A percentile compares a stretch with the other conserved stretches of the same genome.
Conservation (phyloP, 495 filamentous ascomycete genomes). For the Staphylotrichum longicolle region DNA sequence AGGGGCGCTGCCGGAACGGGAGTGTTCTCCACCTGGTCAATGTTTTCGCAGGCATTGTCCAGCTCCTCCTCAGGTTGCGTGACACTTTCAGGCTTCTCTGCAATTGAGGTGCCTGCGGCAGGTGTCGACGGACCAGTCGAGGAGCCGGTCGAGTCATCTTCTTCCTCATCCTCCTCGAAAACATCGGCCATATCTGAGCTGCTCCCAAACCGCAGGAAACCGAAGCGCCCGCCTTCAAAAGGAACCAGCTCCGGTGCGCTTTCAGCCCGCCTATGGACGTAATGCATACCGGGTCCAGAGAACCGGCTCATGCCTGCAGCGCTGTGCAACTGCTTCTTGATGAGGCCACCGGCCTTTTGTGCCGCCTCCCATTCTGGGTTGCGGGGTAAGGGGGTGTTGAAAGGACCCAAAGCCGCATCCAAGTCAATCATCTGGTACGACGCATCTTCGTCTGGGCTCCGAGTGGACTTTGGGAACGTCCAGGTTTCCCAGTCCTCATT, state of each 20-base stretch:
- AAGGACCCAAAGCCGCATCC: slow-evolving; percentile 91
- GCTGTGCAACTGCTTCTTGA: slow-evolving; percentile 83
- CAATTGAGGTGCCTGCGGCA: slow-evolving; percentile 22
- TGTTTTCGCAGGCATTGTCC: neutral
- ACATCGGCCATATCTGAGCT: slow-evolving; percentile 80
- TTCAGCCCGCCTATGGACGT: slow-evolving; percentile 85
- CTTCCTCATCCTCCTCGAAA: slow-evolving; percentile 92
- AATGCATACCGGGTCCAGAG: slow-evolving; percentile 78
- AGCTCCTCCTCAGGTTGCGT: slow-evolving; percentile 2
- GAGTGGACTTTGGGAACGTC: slow-evolving; percentile 20
- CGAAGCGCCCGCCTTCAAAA: slow-evolving; percentile 66
- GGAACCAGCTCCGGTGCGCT: slow-evolving; percentile 87
- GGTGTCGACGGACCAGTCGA: slow-evolving; percentile 33
- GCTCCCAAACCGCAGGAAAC: slow-evolving; percentile 57
- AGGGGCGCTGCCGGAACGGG: neutral
- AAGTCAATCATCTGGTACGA: slow-evolving; percentile 85
- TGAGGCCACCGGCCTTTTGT: slow-evolving; percentile 56
- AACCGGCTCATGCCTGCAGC: slow-evolving; percentile 75
- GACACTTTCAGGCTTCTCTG: slow-evolving; percentile 18
- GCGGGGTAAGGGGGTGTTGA: slow-evolving; percentile 71
- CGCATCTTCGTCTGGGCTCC: slow-evolving; percentile 50
- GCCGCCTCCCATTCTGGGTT: slow-evolving; percentile 57
- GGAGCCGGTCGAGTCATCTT: slow-evolving; percentile 30
- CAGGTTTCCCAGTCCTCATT: slow-evolving; percentile 27
- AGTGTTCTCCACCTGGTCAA: neutral